Percentiles rank a stretch among this genome's conserved stretches.
phyloP scores from a whole-genome alignment of 2,329 filamentous ascomycete species.

The Pleurostoma richardsiae region DNA sequence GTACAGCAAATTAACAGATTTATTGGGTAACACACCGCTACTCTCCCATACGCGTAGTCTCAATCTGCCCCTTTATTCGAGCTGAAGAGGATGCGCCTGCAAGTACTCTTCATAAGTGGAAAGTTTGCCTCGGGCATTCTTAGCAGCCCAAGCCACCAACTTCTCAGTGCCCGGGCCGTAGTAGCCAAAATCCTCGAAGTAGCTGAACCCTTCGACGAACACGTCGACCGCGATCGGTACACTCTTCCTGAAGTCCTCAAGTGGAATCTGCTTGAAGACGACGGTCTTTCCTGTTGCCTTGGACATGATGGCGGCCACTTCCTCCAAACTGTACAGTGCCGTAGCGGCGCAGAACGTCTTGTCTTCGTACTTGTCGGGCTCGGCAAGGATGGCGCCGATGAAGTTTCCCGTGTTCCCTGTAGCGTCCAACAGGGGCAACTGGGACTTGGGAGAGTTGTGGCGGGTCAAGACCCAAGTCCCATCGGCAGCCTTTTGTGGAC shows the following conservation, averaged over 20 bases:
- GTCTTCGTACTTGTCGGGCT: constrained; percentile 13
- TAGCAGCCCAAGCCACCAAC: constrained; percentile 20
- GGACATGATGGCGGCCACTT: neutral
- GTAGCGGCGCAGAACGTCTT: constrained; percentile 3
- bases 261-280: constrained; percentile 7
- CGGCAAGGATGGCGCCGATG: constrained; percentile 20
- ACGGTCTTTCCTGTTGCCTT: neutral
- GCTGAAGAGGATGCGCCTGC: constrained; percentile 14
- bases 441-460: constrained; percentile 22
- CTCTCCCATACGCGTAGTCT: too few species aligned
- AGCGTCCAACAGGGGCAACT: constrained; percentile 31
- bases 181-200: constrained; percentile 26
- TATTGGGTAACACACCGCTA: too few species aligned
- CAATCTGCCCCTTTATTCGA: constrained; percentile 4
- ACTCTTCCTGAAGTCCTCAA: constrained; percentile 6
- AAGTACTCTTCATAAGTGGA: constrained; percentile 28
- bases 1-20: too few species aligned
- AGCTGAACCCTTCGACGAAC: constrained; percentile 10
- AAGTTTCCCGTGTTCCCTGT: constrained; percentile 34
- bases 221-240: constrained; percentile 11
- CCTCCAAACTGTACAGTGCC: neutral
- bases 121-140: constrained; percentile 19
- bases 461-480: constrained; percentile 17
- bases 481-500: constrained; percentile 16
- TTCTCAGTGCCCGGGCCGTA: constrained; percentile 23